Base-by-base conservation (phyloP, 345 rosid species). In the Eucalyptus pauciflora region DNA sequence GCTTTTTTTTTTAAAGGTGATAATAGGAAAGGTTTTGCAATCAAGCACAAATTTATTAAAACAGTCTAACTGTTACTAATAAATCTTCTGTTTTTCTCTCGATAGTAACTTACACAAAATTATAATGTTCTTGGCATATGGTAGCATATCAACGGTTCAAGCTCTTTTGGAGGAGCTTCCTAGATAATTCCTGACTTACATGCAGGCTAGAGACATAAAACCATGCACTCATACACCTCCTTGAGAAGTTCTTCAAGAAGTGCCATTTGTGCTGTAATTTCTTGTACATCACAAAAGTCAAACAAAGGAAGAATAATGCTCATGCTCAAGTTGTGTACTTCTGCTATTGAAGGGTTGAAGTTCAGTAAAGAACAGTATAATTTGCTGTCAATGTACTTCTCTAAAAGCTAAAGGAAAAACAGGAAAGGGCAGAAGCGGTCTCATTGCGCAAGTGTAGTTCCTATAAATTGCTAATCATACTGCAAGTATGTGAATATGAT, bases 151-250 rank as follows among this genome's bases (percentile, higher is more conserved):
- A n/a, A 94, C 92, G 22, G 97, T 94, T 58, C 96, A 97, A 86
- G 95, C 96, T 76, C 96, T 96, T 45, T 87, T 97, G 86, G 99
- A 95, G 91, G 98, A 96, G 94, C 92, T 96, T 88, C 99, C 98
- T 7, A 93, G 94, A 41, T 98, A 97, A 92, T 96, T 97, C 91
- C 64, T 94, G 92, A 90, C 91, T 20, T 96, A 95, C 90, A 90
- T 94, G 92, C 93, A 95, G 31, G 64, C 91, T n/a, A 91, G 98
- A 90, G 93, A 94, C 56, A 94, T 97, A 80, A 93, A 95, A 90
- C 99, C 98, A 13, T 52, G 64, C 24, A 86, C 64, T 86, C 87
- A 18, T 18, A 33, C 7, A 18, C 25, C 45, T 17, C 13, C 2
- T 69, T 17, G 45, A 69, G 80, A 43, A 69, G 80, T 18, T 69